Evolutionary conservation across 306 rosid genomes (phyloP), one percentile per base, ranked within the genome.

Genomic region (Gleditsia sinensis): DNA sequence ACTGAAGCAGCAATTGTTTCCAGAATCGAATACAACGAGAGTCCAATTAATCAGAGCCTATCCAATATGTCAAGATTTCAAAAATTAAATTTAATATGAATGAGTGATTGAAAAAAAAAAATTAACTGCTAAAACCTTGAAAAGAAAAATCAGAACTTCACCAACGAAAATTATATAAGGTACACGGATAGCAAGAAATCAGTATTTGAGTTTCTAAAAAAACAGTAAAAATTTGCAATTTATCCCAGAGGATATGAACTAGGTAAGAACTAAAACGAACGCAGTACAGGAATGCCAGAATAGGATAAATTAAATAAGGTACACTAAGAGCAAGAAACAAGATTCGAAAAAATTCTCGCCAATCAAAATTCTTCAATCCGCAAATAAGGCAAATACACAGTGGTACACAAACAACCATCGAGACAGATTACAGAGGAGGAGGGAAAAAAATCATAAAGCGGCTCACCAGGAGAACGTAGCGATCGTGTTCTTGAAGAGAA

Each of bases 381-480:
- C 25, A 57, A 42, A 11, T 0, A 11, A 39, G 46, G 20, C 6
- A 30, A 57, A 42, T 12, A 17, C 13, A 11, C 2, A 27, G 25
- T 36, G 19, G 17, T 9, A 11, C 33, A 28, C 23, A 43, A 76
- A 28, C 23, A 76, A 42, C 16, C 14, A 58, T 46, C 6, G 21
- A 1, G 23, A 5, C 23, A 58, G 23, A 25, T 9, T 21, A 30
- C 3, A 24, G n/a, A 7, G 8, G 40, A 32, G 21, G 11, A 9
- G 13, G 30, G 10, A 16, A 20, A 17, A 6, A 13, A 32, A 28
- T 20, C 16, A 19, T 2, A 45, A 46, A 77, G 55, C 23, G 23
- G 36, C 71, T 77, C 21, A 77, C 76, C 75, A 34, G 54, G 64
- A 49, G 28, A 49, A 71, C 5, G 32, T 7, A 43, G 65, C 20